Conservation (phyloP, 169 alveolate species). For the Neospora caninum region DNA sequence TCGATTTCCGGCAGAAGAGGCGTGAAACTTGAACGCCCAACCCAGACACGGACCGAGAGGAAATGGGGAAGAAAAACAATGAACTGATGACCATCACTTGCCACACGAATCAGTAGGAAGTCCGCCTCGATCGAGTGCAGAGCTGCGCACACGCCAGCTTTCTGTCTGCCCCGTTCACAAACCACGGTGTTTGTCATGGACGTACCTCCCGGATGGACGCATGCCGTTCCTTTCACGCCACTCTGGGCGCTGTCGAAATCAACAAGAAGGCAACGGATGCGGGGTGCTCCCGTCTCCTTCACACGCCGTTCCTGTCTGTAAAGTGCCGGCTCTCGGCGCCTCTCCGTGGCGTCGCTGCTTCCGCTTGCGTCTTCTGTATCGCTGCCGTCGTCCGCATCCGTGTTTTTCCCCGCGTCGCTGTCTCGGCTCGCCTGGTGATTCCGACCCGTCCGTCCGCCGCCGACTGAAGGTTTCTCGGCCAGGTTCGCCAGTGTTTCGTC, state of each 20-base stretch:
- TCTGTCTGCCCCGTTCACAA: neutral
- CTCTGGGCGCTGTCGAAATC: constrained; percentile 27
- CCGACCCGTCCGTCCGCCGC: too few species aligned
- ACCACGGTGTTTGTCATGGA: neutral
- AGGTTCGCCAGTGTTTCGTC: too few species aligned
- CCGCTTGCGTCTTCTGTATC: neutral
- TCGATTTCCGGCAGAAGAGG: neutral
- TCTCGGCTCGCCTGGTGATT: too few species aligned
- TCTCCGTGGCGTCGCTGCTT: neutral
- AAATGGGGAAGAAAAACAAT: neutral
- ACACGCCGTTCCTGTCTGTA: neutral
- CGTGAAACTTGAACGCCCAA: neutral
- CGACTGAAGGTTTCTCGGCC: too few species aligned
- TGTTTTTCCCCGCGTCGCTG: neutral
- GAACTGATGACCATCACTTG: too few species aligned
- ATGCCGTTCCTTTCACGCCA: neutral
- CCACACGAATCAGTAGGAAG: too few species aligned
- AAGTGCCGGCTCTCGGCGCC: neutral
- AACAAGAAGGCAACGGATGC: neutral
- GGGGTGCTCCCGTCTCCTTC: neutral
- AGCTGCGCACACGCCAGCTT: too few species aligned
- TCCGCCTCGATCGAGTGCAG: too few species aligned
- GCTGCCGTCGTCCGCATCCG: neutral
- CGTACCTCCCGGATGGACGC: constrained; percentile 31
- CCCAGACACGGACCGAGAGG: neutral